Evolutionary conservation across 352 stramenopile species (phyloP).

Genomic region (Phytophthora crassamura): DNA sequence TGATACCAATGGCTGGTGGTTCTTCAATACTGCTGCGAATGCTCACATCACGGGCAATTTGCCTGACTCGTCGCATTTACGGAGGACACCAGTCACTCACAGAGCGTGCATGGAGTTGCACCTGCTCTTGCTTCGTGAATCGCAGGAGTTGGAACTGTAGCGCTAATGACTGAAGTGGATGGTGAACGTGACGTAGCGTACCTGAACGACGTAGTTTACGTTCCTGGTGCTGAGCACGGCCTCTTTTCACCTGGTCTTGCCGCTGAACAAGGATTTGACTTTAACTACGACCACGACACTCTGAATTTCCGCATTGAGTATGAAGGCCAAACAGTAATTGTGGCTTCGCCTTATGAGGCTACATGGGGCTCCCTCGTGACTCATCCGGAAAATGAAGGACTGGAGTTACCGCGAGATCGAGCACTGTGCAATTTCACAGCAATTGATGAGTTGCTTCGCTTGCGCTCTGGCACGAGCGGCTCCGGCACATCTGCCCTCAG

Average conservation of each 20-base stretch:
- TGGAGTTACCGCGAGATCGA: no score
- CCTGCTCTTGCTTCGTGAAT: neutral
- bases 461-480: slow-evolving; percentile 9
- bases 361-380: slow-evolving; percentile 9
- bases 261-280: neutral
- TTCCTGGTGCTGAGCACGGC: slow-evolving; percentile 1
- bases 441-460: neutral
- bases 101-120: slow-evolving; percentile 3
- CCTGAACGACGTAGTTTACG: slow-evolving; percentile 9
- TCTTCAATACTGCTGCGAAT: slow-evolving; percentile 1
- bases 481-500: slow-evolving; percentile 6
- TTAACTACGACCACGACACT: neutral
- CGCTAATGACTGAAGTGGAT: slow-evolving; percentile 9
- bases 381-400: neutral
- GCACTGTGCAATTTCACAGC: neutral
- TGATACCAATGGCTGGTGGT: slow-evolving; percentile 4
- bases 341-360: slow-evolving; percentile 2
- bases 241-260: no score
- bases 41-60: neutral
- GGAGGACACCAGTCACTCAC: neutral
- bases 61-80: neutral
- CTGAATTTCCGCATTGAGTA: neutral
- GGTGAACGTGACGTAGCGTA: neutral
- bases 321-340: neutral
- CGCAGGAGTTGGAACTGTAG: slow-evolving; percentile 8